Evolutionary conservation across 2,329 filamentous ascomycete genomes (phyloP).

Genomic region (Arthroderma uncinatum): DNA sequence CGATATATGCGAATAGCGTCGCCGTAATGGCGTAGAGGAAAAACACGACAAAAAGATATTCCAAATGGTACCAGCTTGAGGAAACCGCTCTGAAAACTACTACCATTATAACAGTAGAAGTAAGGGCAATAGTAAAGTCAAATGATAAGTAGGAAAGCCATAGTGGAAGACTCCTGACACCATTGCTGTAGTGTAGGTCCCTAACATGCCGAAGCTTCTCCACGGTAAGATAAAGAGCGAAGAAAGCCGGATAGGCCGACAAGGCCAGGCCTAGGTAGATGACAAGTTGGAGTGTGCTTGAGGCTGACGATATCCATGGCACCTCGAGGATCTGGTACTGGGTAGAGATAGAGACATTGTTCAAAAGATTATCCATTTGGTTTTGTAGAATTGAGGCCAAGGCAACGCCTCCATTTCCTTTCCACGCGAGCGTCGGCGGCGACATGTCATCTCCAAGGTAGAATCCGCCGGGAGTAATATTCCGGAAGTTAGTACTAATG

Average conservation of each 20-base stretch:
- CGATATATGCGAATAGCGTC: slow-evolving; percentile 63
- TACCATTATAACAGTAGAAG: slow-evolving; percentile 54
- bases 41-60: slow-evolving; percentile 72
- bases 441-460: slow-evolving; percentile 56
- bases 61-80: slow-evolving; percentile 62
- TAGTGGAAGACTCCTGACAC: slow-evolving; percentile 66
- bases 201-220: slow-evolving; percentile 70
- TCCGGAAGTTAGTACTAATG: slow-evolving; percentile 51
- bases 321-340: slow-evolving; percentile 65
- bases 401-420: slow-evolving; percentile 49
- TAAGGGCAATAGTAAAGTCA: slow-evolving; percentile 63
- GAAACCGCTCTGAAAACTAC: slow-evolving; percentile 55
- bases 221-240: slow-evolving; percentile 76
- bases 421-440: slow-evolving; percentile 58
- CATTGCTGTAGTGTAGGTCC: slow-evolving; percentile 82
- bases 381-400: slow-evolving; percentile 47
- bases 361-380: slow-evolving; percentile 53
- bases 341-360: slow-evolving; percentile 57
- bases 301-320: slow-evolving; percentile 57
- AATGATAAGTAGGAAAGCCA: slow-evolving; percentile 77
- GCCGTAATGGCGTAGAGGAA: slow-evolving; percentile 71
- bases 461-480: slow-evolving; percentile 66
- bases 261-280: slow-evolving; percentile 73
- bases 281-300: slow-evolving; percentile 65
- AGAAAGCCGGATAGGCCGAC: slow-evolving; percentile 71